A percentile compares a stretch with the other conserved stretches of the same genome.
These are phyloP conservation scores for Tagetes patula DNA, from an alignment of 129 eudicot genomes.

Conservation along the genomic window DNA sequence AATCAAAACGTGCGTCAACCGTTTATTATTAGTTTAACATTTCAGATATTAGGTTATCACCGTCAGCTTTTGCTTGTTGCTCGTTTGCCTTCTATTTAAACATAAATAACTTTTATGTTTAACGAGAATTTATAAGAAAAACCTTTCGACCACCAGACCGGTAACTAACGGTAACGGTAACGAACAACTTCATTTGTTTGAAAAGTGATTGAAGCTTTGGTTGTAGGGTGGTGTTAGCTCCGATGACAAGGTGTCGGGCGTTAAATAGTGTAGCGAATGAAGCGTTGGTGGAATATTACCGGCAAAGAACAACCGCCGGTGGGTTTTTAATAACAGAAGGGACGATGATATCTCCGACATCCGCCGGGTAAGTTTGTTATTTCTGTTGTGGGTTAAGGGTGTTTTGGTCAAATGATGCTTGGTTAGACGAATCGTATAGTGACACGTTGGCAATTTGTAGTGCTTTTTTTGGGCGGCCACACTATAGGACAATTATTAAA, in stretches of 20 bases:
- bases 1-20: no score
- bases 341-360: constrained; percentile 75
- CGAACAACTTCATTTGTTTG: no score
- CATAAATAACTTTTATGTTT: no score
- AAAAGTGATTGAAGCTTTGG: not conserved
- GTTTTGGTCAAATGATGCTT: constrained; percentile 10
- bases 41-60: no score
- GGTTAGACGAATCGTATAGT: not conserved
- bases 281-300: constrained; percentile 70
- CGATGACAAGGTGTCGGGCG: constrained; percentile 97
- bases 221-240: constrained; percentile 86
- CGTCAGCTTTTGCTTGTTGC: no score
- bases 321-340: constrained; percentile 94
- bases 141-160: no score
- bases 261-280: constrained; percentile 55
- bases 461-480: no score
- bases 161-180: no score
- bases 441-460: constrained; percentile 5
- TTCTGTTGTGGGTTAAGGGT: constrained; percentile 10
- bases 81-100: no score
- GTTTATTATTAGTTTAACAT: no score
- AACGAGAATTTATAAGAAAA: no score
- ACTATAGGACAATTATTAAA: no score
- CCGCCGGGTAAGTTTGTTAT: constrained; percentile 68
- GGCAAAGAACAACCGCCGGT: constrained; percentile 76